Evolutionary conservation across 163 green algal species (phyloP), one percentile per base, ranked within the genome.

Genomic region (Prototheca stagnorum): DNA sequence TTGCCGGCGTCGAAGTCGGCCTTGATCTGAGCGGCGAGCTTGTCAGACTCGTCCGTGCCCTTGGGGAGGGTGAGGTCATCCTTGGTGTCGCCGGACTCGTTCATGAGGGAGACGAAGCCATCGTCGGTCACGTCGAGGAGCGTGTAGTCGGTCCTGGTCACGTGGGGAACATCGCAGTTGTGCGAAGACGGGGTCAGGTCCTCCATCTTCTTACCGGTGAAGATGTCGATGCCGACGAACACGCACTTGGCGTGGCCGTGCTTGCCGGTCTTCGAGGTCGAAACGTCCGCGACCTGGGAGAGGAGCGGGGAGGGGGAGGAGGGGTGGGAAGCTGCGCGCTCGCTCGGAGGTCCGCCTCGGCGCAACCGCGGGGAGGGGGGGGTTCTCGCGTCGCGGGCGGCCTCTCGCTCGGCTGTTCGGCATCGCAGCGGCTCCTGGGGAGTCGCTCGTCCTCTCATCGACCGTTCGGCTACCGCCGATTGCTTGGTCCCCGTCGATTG

Each of bases 191-290:
- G 86, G 16, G 79, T 83, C 72, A 98, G 84, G 55, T 97, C 88
- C 68, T 99, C 91, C 55, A 92, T 85, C 75, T 96, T 98, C 84
- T 95, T 98, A 54, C 73, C 73, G 35, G 83, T 96, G 78, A 99
- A 97, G 58, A 97, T 97, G 62, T 97, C 91, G 34, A 93, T 83
- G 35, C 62, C 86, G 6, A 86, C 68, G 53, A 99, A 99, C 64
- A 96, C 82, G 68, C 91, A 99, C 84, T 99, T 99, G 53, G 85
- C 83, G 65, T 93, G 78, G 46, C 85, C 85, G 74, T 95, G 85
- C 81, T 95, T 95, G 67, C 85, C 85, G 25, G 83, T 95, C 74
- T 95, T 95, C 53, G 83, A 95, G 42, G 85, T 95, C 39, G 83
- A 93, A 45, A 99, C 90, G 49, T 99, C 91, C 22, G 88, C 76